Evolutionary conservation across 148 eudicot genomes (phyloP).

Genomic region (Chenopodium album): DNA sequence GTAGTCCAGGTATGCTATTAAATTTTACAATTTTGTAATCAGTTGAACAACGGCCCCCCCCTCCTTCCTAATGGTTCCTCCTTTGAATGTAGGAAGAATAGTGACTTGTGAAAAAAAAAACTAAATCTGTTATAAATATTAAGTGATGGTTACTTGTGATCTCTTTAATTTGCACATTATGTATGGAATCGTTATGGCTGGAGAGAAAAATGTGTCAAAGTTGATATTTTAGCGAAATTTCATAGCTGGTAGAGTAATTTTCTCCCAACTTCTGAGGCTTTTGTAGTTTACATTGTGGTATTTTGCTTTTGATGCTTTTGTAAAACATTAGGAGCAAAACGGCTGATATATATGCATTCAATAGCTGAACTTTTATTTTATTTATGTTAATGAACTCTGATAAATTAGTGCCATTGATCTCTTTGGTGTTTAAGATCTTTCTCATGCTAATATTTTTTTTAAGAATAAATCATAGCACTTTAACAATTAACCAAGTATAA

Average conservation of each 20-base stretch:
- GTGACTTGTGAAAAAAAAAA: background rate
- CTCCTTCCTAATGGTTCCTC: background rate
- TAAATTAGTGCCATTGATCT: background rate
- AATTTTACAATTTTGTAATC: background rate
- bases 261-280: no score
- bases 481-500: background rate
- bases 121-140: background rate
- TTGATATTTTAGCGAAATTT: background rate
- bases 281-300: background rate
- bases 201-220: background rate
- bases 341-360: background rate
- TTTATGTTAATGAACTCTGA: background rate
- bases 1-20: slow-evolving; percentile 45
- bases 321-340: background rate
- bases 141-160: background rate
- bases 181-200: background rate
- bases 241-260: background rate
- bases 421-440: background rate
- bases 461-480: background rate
- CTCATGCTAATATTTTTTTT: no score
- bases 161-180: background rate
- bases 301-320: background rate
- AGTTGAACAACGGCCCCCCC: background rate
- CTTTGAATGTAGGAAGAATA: background rate
- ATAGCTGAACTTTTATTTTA: background rate